phyloP scores from a whole-genome alignment of 2,329 filamentous ascomycete species.

The Aspergillus sp. region DNA sequence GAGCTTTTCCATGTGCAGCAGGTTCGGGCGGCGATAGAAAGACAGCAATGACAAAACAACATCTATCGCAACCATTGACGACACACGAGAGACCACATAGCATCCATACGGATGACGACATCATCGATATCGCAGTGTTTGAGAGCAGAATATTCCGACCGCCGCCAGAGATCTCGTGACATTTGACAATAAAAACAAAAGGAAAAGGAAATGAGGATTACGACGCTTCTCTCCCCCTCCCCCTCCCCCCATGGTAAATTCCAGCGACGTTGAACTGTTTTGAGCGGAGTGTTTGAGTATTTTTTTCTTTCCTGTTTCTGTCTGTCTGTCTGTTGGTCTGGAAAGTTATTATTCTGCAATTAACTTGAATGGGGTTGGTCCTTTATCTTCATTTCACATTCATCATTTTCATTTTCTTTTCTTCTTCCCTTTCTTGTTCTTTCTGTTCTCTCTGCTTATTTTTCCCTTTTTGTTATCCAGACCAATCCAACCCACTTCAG shows the following conservation, averaged over 20 bases:
- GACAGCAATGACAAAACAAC: constrained; percentile 3
- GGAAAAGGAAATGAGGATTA: background rate
- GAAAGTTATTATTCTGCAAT: too few species aligned
- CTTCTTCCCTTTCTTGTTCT: background rate
- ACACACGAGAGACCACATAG: constrained; percentile 3
- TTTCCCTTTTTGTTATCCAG: background rate
- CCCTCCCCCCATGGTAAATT: constrained; percentile 11
- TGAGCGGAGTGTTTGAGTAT: constrained; percentile 10
- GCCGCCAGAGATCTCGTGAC: constrained; percentile 13
- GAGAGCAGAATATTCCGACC: constrained; percentile 3
- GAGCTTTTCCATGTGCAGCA: constrained; percentile 67
- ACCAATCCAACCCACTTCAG: too few species aligned
- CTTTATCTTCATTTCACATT: constrained; percentile 8
- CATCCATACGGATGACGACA: background rate
- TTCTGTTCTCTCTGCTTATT: background rate
- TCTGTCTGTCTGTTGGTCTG: too few species aligned
- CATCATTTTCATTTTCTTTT: constrained; percentile 6
- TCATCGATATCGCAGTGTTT: background rate
- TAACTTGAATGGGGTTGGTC: constrained; percentile 10
- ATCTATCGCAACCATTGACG: constrained; percentile 12
- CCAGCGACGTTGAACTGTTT: constrained; percentile 12
- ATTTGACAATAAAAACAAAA: constrained; percentile 8
- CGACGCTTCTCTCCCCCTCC: constrained; percentile 12
- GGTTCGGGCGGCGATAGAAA: constrained; percentile 88
- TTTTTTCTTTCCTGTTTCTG: background rate